Percentiles rank a stretch among this genome's conserved stretches.
phyloP scores from a whole-genome alignment of 768 basidiomycete genomes.

The Termitomyces sp. region DNA sequence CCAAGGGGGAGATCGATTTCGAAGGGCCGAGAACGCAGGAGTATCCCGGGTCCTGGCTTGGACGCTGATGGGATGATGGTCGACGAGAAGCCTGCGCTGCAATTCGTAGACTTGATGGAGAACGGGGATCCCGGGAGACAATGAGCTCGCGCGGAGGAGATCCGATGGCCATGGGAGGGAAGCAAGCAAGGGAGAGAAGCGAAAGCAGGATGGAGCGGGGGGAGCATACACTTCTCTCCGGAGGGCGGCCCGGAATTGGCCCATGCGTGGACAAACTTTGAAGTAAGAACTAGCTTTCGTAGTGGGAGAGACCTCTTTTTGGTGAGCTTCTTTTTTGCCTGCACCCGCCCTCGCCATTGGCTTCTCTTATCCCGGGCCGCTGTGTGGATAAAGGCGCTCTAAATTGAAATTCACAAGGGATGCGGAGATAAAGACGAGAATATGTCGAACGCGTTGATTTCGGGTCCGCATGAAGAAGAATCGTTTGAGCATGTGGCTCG shows the following conservation, averaged over 20 bases:
- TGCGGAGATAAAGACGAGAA: slow-evolving; percentile 10
- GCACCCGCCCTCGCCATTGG: neutral
- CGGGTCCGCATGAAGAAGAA: slow-evolving; percentile 10
- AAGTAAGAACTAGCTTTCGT: slow-evolving; percentile 6
- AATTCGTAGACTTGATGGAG: slow-evolving; percentile 6
- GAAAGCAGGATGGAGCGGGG: neutral
- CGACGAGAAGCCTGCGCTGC: slow-evolving; percentile 5
- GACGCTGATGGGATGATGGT: slow-evolving; percentile 4
- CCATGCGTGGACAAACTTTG: neutral
- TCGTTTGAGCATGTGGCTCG: slow-evolving; percentile 1
- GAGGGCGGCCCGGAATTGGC: slow-evolving; percentile 2
- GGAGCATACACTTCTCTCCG: neutral
- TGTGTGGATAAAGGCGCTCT: no score
- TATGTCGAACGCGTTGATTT: slow-evolving; percentile 10
- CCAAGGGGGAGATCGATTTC: neutral
- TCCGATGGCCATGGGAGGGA: slow-evolving; percentile 4
- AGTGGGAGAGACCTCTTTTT: neutral
- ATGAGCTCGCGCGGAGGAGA: neutral
- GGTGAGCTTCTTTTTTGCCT: neutral
- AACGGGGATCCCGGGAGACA: neutral
- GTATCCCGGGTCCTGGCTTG: slow-evolving; percentile 13
- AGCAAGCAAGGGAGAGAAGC: neutral
- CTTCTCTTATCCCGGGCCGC: no score
- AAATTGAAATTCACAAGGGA: no score
- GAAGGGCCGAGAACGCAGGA: neutral